phyloP scores from a whole-genome alignment of 176 grass and related monocot species.

The Saccharum officinarum region DNA sequence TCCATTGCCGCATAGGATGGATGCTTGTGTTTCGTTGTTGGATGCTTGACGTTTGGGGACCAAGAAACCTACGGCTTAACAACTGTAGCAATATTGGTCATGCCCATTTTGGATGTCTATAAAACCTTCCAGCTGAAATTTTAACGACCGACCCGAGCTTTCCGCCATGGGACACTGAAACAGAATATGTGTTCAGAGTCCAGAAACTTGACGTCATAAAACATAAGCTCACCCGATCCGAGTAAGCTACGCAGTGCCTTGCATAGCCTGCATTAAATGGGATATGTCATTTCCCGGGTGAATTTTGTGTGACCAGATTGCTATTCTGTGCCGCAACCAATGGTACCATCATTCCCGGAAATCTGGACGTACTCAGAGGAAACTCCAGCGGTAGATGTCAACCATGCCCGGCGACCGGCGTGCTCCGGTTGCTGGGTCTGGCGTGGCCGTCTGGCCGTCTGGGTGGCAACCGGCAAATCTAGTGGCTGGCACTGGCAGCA shows the following conservation, averaged over 20 bases:
- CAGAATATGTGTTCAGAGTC: not conserved
- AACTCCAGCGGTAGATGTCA: not conserved
- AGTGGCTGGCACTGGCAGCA: not conserved
- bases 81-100: no score
- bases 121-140: no score
- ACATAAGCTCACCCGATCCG: not conserved
- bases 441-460: not conserved
- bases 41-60: not conserved
- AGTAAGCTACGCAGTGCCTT: not conserved
- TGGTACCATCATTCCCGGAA: not conserved
- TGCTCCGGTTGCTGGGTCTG: not conserved
- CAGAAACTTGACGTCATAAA: no score
- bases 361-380: not conserved
- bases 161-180: not conserved
- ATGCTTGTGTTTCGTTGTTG: not conserved
- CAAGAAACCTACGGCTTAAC: no score
- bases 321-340: not conserved
- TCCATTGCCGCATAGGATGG: not conserved
- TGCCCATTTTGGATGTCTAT: no score
- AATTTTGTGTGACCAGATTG: not conserved
- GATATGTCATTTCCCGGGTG: not conserved
- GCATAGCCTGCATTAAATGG: not conserved
- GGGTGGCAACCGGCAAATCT: not conserved
- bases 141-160: no score
- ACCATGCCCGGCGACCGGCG: not conserved